Percentiles rank a stretch among this genome's conserved stretches.
Conservation (phyloP, 306 rosid species). For the Castanospermum australe region DNA sequence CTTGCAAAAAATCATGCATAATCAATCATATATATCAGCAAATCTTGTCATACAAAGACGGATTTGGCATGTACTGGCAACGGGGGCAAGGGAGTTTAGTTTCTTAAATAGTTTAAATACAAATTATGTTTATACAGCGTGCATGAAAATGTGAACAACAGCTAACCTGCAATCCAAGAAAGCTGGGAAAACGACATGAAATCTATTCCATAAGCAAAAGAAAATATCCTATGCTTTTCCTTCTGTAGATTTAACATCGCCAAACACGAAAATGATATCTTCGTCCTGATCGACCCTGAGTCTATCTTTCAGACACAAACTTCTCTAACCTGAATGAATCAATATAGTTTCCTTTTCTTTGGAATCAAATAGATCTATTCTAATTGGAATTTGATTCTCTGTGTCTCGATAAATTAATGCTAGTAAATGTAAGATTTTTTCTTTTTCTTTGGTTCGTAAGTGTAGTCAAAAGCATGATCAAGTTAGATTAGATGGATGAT, state of each 20-base stretch:
- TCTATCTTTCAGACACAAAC: neutral
- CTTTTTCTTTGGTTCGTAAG: neutral
- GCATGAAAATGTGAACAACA: neutral
- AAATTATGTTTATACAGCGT: neutral
- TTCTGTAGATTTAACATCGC: slow-evolving; percentile 16
- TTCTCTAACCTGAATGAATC: neutral
- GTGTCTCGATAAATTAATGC: neutral
- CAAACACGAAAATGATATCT: slow-evolving; percentile 30
- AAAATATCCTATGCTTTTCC: neutral
- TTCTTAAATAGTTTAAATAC: neutral
- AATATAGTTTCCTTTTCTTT: neutral
- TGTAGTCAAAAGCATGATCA: slow-evolving; percentile 16
- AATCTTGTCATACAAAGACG: neutral
- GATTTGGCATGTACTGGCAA: neutral
- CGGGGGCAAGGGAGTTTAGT: neutral
- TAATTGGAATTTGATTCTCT: neutral
- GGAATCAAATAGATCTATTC: neutral
- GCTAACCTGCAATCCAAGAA: slow-evolving; percentile 3
- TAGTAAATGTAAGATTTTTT: neutral
- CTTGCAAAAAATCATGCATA: too few species aligned
- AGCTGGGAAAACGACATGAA: slow-evolving; percentile 22
- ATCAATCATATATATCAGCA: too few species aligned
- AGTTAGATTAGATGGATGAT: too few species aligned
- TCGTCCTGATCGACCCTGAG: neutral
- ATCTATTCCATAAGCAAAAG: neutral